Conservation (phyloP, 1,139 yeast genomes). For the Debaryomycetaceae sp. region DNA sequence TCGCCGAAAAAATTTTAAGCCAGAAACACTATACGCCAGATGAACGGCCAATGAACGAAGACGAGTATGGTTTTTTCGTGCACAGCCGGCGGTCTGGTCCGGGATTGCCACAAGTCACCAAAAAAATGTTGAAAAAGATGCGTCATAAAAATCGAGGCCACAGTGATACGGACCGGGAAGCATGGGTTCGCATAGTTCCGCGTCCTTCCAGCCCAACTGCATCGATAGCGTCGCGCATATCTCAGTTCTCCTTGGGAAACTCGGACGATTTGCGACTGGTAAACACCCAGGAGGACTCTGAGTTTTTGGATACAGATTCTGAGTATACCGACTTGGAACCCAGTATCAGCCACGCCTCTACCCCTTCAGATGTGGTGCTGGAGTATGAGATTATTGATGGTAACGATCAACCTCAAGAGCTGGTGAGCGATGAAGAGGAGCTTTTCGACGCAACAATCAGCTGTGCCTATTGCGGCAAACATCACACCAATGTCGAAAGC, state of each 20-base stretch:
- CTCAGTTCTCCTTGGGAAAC: constrained; percentile 60
- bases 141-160: not conserved
- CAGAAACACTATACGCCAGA: constrained; percentile 16
- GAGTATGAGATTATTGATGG: not conserved
- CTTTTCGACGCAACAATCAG: constrained; percentile 15
- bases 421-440: constrained; percentile 10
- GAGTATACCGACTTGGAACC: constrained; percentile 25
- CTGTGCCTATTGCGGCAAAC: constrained; percentile 33
- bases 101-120: constrained; percentile 1
- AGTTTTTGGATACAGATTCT: constrained; percentile 32
- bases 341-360: no score
- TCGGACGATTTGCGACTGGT: constrained; percentile 27
- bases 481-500: constrained; percentile 26
- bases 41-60: constrained; percentile 35
- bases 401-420: constrained; percentile 1
- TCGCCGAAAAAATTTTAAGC: constrained; percentile 60
- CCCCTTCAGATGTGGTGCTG: no score
- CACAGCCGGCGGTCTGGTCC: constrained; percentile 14
- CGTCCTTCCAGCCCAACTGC: constrained; percentile 37
- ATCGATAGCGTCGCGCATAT: constrained; percentile 45
- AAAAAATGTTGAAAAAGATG: constrained; percentile 1
- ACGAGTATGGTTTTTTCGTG: constrained; percentile 55
- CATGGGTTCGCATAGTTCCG: not conserved
- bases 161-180: not conserved
- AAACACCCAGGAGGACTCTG: constrained; percentile 37